Base-by-base conservation (phyloP, 2,329 filamentous ascomycete genomes). In the Ceratocystis papillata region DNA sequence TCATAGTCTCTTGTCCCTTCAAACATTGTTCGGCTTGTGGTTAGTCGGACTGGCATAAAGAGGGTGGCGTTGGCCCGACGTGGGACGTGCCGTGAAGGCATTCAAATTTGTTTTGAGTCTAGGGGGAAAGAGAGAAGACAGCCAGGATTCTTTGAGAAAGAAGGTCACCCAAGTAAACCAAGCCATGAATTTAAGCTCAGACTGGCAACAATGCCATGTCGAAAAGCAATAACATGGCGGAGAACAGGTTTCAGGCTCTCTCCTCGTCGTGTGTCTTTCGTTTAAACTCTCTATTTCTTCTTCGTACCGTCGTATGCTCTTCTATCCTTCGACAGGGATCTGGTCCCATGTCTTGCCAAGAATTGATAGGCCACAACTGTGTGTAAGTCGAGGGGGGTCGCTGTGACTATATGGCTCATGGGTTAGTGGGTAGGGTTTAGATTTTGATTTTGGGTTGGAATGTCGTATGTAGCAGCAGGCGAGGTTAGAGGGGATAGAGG, bases 401-500 rank as follows among this genome's bases (percentile, higher is more conserved):
- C 10, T 15, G 37, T 41, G 37, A 15, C 37, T 41, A 4, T 41
- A 10, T 3, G 37, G 37, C 15, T 41, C 37, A 41, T 41, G 37
- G 37, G 12, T 41, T 41, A 12, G 3, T 3, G 3, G 4, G 12
- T 5, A 41, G 12, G 37, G 37, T 41, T 5, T 4, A 4, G 37
- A 41, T 41, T 41, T 15, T 41, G 37, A 41, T 41, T 41, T 41
- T 41, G 10, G 37, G 4, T 41, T 48, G 46, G 17, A 7, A 7
- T 20, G 46, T 48, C 20, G 48, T 50, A 50, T 50, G 48, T n/a
- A 25, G n/a, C 48, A 50, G 48, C 48, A 50, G 48, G 17, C 48
- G n/a, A 20, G 48, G n/a, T 50, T 50, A 6, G 48, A 50, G 17
- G 46, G 46, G 17, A 15, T 50, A 17, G 20, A 50, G n/a, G 48